Conservation (phyloP, 106 monocot genomes). For the Apostasia ramifera region DNA sequence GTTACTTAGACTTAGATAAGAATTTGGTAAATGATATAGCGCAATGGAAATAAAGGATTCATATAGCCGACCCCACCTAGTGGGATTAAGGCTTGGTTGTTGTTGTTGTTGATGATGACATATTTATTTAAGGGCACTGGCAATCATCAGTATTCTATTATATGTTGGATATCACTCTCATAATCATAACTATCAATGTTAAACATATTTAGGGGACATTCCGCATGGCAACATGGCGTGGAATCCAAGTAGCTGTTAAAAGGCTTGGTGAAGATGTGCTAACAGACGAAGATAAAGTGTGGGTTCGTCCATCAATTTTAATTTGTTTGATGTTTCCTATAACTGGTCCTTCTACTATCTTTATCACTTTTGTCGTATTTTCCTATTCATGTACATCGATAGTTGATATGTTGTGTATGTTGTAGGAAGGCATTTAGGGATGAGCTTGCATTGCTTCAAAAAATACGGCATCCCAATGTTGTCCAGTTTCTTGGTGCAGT, state of each 20-base stretch:
- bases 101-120: no score
- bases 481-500: conserved; percentile 99
- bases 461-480: conserved; percentile 92
- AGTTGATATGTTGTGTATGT: conserved; percentile 9
- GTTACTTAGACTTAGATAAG: no score
- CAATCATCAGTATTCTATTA: neutral
- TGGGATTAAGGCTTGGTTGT: no score
- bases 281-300: conserved; percentile 86
- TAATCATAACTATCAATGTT: neutral
- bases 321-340: conserved; percentile 6
- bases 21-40: no score
- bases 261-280: conserved; percentile 63
- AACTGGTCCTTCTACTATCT: neutral
- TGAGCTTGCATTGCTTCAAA: conserved; percentile 90
- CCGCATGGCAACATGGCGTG: conserved; percentile 83
- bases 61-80: no score
- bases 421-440: conserved; percentile 87
- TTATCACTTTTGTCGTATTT: neutral
- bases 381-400: neutral
- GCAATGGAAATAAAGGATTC: no score
- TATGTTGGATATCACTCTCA: neutral
- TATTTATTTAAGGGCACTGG: no score
- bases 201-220: conserved; percentile 71
- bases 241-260: conserved; percentile 90
- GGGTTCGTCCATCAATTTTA: conserved; percentile 38